Percentiles rank a stretch among this genome's conserved stretches.
phyloP scores from a whole-genome alignment of 2,329 filamentous ascomycete species.

The Fusarium hostae region DNA sequence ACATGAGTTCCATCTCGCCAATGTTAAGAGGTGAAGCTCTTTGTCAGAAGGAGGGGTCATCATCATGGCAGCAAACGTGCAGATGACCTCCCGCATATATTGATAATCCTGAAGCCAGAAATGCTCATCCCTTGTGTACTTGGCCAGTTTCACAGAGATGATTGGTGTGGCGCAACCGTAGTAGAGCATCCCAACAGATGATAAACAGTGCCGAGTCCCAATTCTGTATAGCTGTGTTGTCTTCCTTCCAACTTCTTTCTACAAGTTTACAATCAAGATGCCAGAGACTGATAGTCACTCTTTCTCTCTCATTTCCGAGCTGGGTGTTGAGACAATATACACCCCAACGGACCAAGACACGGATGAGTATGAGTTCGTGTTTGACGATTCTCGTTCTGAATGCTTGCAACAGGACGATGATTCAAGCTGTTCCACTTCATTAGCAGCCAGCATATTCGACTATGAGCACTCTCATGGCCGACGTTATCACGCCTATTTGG shows the following conservation, averaged over 20 bases:
- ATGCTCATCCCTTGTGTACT: constrained; percentile 18
- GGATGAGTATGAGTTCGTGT: constrained; percentile 47
- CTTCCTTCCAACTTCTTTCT: background rate
- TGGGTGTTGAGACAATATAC: constrained; percentile 40
- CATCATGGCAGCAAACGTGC: constrained; percentile 24
- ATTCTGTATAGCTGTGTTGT: background rate
- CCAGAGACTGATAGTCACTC: constrained; percentile 42
- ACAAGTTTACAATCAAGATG: constrained; percentile 23
- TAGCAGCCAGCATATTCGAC: constrained; percentile 49
- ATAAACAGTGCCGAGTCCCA: constrained; percentile 32
- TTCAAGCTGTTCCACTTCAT: constrained; percentile 49
- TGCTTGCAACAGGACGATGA: constrained; percentile 38
- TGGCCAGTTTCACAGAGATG: constrained; percentile 34
- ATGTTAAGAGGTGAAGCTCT: constrained; percentile 1
- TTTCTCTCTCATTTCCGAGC: constrained; percentile 47
- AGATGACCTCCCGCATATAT: constrained; percentile 31
- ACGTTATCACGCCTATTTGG: constrained; percentile 57
- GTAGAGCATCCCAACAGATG: constrained; percentile 19
- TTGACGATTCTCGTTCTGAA: constrained; percentile 37
- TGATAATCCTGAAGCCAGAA: constrained; percentile 10
- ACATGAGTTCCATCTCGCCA: constrained; percentile 12
- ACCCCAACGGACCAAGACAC: constrained; percentile 45
- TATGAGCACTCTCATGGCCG: constrained; percentile 50
- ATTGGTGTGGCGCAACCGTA: constrained; percentile 22
- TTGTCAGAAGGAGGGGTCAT: constrained; percentile 18